Evolutionary conservation across 768 basidiomycete genomes (phyloP).

Genomic region (Leccinum boreale): DNA sequence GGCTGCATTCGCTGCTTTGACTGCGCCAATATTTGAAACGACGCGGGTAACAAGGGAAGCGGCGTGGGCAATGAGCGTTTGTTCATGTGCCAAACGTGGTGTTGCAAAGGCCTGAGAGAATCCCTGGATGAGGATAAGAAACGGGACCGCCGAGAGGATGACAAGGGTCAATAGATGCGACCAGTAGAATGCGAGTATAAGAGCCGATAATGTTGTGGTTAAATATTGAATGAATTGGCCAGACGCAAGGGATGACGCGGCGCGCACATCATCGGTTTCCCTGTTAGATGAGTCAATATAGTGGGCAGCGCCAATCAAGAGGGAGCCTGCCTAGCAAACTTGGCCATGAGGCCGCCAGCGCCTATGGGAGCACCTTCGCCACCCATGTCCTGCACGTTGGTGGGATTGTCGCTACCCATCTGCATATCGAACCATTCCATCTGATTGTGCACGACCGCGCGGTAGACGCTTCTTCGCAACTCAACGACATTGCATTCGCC

Average conservation of each 20-base stretch:
- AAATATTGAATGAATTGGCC: constrained; percentile 80
- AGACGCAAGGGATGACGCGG: constrained; percentile 75
- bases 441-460: constrained; percentile 60
- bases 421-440: constrained; percentile 92
- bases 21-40: constrained; percentile 73
- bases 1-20: constrained; percentile 89
- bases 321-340: constrained; percentile 68
- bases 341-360: constrained; percentile 90
- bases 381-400: constrained; percentile 30
- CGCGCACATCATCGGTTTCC: constrained; percentile 92
- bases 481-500: constrained; percentile 77
- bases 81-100: constrained; percentile 68
- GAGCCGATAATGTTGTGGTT: constrained; percentile 73
- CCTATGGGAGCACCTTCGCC: constrained; percentile 56
- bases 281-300: constrained; percentile 39
- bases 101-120: constrained; percentile 67
- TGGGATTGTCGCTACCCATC: constrained; percentile 55
- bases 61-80: constrained; percentile 61
- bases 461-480: constrained; percentile 67
- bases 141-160: constrained; percentile 85
- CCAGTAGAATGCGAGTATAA: constrained; percentile 76
- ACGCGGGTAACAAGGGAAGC: constrained; percentile 81
- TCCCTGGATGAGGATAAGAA: constrained; percentile 73
- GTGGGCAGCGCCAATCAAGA: neutral
- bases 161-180: constrained; percentile 86